Conservation (phyloP, 768 basidiomycete species). For the Astraeus odoratus region DNA sequence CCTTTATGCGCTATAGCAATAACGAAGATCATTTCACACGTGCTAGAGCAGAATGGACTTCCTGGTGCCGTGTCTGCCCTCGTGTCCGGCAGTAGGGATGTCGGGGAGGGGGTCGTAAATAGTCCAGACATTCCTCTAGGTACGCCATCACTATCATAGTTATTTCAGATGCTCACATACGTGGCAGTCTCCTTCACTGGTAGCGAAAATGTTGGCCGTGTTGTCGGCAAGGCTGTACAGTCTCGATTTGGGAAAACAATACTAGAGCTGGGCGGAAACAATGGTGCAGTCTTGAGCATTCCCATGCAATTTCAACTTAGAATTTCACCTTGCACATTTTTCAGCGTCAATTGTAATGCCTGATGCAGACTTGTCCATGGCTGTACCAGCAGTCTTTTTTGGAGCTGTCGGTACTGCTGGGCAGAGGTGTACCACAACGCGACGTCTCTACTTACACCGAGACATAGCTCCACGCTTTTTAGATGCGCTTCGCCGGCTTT, state of each 20-base stretch:
- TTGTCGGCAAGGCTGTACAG: conserved; percentile 84
- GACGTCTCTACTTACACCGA: conserved; percentile 84
- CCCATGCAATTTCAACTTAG: conserved; percentile 12
- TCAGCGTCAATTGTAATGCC: conserved; percentile 87
- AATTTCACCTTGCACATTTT: conserved; percentile 11
- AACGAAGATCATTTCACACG: conserved; percentile 72
- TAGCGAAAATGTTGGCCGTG: conserved; percentile 78
- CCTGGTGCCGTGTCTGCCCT: conserved; percentile 81
- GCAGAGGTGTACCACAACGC: conserved; percentile 83
- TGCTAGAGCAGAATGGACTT: conserved; percentile 76
- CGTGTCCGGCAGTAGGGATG: conserved; percentile 75
- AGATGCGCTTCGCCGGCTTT: conserved; percentile 63
- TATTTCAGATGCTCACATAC: conserved; percentile 4
- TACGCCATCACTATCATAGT: conserved; percentile 22
- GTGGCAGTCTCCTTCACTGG: conserved; percentile 88
- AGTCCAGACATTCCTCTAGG: conserved; percentile 74
- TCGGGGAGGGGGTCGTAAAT: conserved; percentile 73
- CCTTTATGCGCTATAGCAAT: conserved; percentile 88
- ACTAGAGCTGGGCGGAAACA: conserved; percentile 92
- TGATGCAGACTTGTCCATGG: conserved; percentile 87
- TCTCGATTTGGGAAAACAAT: conserved; percentile 85
- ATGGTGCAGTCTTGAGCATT: conserved; percentile 47
- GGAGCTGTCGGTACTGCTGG: conserved; percentile 83
- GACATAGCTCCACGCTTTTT: conserved; percentile 73
- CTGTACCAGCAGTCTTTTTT: conserved; percentile 88